These are phyloP conservation scores for Zopfia rhizophila DNA, from an alignment of 2,329 filamentous ascomycete species.

Conservation along the genomic window DNA sequence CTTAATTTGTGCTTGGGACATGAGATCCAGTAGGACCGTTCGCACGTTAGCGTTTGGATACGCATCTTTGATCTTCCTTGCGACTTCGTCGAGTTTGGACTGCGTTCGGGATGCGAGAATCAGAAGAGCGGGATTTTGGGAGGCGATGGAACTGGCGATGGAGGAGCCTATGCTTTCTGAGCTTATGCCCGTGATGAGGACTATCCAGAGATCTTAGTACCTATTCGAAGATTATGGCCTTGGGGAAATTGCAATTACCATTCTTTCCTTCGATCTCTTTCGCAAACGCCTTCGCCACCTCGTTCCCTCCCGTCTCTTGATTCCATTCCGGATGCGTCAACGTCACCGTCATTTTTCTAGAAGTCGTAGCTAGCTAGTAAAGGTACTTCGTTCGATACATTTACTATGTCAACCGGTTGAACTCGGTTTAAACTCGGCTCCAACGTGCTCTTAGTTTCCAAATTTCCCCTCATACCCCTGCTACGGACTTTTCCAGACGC, in stretches of 20 bases:
- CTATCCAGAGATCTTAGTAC: slow-evolving; percentile 24
- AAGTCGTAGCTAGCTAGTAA: no score
- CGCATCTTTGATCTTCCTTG: slow-evolving; percentile 44
- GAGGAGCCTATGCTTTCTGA: slow-evolving; percentile 44
- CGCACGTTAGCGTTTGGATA: slow-evolving; percentile 37
- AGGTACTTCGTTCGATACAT: no score
- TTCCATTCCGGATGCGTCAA: slow-evolving; percentile 50
- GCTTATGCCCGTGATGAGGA: slow-evolving; percentile 52
- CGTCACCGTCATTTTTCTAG: slow-evolving; percentile 23
- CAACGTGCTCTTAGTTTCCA: no score
- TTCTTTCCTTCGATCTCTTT: slow-evolving; percentile 39
- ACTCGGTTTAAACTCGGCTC: no score
- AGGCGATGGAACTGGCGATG: slow-evolving; percentile 39
- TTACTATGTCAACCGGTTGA: no score
- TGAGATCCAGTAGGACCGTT: slow-evolving; percentile 50
- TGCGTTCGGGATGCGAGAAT: slow-evolving; percentile 55
- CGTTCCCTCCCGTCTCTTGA: slow-evolving; percentile 40
- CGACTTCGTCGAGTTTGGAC: slow-evolving; percentile 54
- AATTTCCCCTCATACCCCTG: no score
- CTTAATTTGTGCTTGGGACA: slow-evolving; percentile 49
- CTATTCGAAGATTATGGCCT: neutral
- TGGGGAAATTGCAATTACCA: slow-evolving; percentile 19
- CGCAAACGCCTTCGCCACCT: slow-evolving; percentile 44
- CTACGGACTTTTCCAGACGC: no score
- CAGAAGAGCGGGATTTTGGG: slow-evolving; percentile 37